Evolutionary conservation across 257 asterid genomes (phyloP).

Genomic region (Dorcoceras hygrometricum): DNA sequence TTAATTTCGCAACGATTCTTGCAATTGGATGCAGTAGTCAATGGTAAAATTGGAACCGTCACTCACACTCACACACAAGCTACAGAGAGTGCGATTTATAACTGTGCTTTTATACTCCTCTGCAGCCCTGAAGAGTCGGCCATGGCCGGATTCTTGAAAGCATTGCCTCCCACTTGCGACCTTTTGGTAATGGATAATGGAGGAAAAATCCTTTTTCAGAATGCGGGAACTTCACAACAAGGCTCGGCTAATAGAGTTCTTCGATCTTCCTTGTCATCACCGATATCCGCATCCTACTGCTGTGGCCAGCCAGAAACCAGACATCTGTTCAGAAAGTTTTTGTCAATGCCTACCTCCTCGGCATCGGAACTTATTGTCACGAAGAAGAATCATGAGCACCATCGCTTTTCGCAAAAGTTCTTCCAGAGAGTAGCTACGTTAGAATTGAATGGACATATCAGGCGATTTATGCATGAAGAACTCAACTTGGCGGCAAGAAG

Average conservation of each 20-base stretch:
- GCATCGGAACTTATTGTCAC: constrained; percentile 31
- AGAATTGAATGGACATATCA: constrained; percentile 34
- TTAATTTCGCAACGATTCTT: constrained; percentile 54
- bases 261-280: constrained; percentile 39
- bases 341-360: constrained; percentile 57
- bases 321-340: constrained; percentile 42
- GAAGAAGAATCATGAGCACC: constrained; percentile 26
- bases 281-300: constrained; percentile 40
- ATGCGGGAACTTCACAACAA: constrained; percentile 68
- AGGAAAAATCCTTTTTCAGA: constrained; percentile 55
- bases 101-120: neutral
- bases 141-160: constrained; percentile 42
- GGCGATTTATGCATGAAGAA: constrained; percentile 42
- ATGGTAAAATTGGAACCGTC: constrained; percentile 28
- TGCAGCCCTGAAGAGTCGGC: constrained; percentile 49
- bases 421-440: constrained; percentile 38
- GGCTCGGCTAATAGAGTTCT: constrained; percentile 42
- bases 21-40: constrained; percentile 41
- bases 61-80: neutral
- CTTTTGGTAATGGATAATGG: constrained; percentile 59
- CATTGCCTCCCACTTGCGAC: constrained; percentile 77
- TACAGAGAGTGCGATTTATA: neutral
- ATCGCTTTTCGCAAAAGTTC: constrained; percentile 30
- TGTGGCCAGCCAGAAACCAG: constrained; percentile 22
- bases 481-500: constrained; percentile 43